These are phyloP conservation scores for Penicillium parvum DNA, from an alignment of 495 filamentous ascomycete genomes.

Conservation along the genomic window DNA sequence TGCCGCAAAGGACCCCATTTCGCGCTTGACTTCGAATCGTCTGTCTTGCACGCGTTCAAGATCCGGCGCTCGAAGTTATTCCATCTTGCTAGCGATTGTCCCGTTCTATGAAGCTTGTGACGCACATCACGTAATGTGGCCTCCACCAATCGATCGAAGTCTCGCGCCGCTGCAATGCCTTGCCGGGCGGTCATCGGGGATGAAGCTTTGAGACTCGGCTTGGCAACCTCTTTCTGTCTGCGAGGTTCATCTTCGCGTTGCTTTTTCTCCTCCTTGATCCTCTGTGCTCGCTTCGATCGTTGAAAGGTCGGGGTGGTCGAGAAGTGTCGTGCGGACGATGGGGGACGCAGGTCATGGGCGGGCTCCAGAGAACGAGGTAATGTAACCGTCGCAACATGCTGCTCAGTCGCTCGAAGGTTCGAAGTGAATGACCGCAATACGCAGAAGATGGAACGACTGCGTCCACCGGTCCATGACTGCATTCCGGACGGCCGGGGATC, in stretches of 20 bases:
- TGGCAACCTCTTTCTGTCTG: not conserved
- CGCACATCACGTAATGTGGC: slow-evolving; percentile 25
- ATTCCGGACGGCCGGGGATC: slow-evolving; percentile 21
- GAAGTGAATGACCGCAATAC: slow-evolving; percentile 21
- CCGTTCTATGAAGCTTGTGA: slow-evolving; percentile 8
- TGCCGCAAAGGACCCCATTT: slow-evolving; percentile 22
- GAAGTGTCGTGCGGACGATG: slow-evolving; percentile 28
- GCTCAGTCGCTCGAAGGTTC: slow-evolving; percentile 18
- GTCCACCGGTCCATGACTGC: slow-evolving; percentile 37
- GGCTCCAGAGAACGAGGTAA: too few relatives aligned
- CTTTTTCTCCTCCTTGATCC: slow-evolving; percentile 1
- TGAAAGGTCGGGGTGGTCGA: slow-evolving; percentile 28
- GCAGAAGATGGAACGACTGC: slow-evolving; percentile 35
- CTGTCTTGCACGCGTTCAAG: slow-evolving; percentile 30
- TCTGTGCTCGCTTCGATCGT: slow-evolving; percentile 19
- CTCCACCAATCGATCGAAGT: slow-evolving; percentile 30
- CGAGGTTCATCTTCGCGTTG: too few relatives aligned
- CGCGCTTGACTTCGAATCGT: slow-evolving; percentile 10
- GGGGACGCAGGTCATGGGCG: not conserved
- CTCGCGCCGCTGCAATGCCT: slow-evolving; percentile 13
- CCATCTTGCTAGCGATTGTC: slow-evolving; percentile 23
- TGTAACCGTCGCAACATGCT: slow-evolving; percentile 25
- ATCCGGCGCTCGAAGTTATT: slow-evolving; percentile 34
- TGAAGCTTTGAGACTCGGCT: not conserved
- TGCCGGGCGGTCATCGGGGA: slow-evolving; percentile 5